Base-by-base conservation (phyloP, 2,329 filamentous ascomycete species). In the Xylaria sp. region DNA sequence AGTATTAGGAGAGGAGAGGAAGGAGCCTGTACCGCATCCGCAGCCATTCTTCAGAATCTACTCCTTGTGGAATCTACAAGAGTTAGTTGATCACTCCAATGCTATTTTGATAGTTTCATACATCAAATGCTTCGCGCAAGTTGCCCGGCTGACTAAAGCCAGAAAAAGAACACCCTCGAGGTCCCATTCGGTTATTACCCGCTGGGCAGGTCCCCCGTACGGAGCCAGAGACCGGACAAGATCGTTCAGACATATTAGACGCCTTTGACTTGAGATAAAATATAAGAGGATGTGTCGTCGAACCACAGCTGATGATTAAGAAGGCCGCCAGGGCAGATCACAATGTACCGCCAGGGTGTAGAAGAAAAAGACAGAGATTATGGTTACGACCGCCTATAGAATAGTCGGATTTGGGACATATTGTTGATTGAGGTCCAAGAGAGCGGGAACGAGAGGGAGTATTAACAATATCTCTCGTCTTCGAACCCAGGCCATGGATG, bases 1-100 rank as follows among this genome's bases (percentile, higher is more conserved):
- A 24, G 5, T 53, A 6, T 24, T 42, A 50, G n/a, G 11, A 21
- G 8, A 8, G n/a, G 2, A 21, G 9, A 32, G 11, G 27, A 12
- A 8, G 30, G 9, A 56, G 32, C 8, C 57, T 71, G 17, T 73
- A 82, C 80, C 81, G 78, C 76, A 79, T 79, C 17, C 82, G 80
- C 11, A 85, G 76, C 81, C 83, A 85, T 55, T 84, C 82, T 36
- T 81, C 81, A 1, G 80, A 78, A 53, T 85, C 80, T 3, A 84
- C 79, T 0, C 82, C 83, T 34, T 78, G 75, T 0, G 83, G 82
- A 36, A 85, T 84, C 83, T 84, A 48, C 42, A 19, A 3, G 14
- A 59, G 47, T 74, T 69, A 73, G 68, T 64, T 30, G 24, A n/a
- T 61, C 39, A 12, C 24, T 47, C n/a, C 30, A 34, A 5, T 57